A percentile compares a stretch with the other conserved stretches of the same genome.
phyloP scores from a whole-genome alignment of 106 monocot species.

The Apostasia shenzhenica region DNA sequence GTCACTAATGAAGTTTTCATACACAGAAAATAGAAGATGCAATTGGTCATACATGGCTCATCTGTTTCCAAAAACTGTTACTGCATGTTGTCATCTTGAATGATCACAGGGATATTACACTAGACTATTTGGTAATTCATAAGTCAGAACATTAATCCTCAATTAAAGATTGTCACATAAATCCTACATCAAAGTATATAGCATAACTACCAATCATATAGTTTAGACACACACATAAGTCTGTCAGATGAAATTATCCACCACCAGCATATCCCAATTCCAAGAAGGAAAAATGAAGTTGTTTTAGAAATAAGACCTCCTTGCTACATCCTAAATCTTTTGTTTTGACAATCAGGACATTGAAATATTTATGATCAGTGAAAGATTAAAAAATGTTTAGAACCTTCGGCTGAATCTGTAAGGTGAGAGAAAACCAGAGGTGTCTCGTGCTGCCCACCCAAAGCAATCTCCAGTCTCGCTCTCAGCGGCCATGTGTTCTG shows the following conservation, averaged over 20 bases:
- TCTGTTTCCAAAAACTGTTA: too few species aligned
- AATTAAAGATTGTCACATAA: too few species aligned
- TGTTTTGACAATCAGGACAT: too few species aligned
- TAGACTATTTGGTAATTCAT: too few species aligned
- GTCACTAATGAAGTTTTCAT: not conserved
- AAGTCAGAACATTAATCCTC: too few species aligned
- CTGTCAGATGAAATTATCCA: not conserved
- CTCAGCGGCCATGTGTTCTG: constrained; percentile 22
- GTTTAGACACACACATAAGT: not conserved
- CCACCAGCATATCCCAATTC: not conserved
- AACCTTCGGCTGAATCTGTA: constrained; percentile 54
- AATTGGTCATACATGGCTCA: too few species aligned
- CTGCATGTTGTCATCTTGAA: too few species aligned
- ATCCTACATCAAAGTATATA: too few species aligned
- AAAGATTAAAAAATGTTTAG: not conserved
- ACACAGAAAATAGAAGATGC: not conserved
- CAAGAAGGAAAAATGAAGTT: too few species aligned
- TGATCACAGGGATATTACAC: too few species aligned
- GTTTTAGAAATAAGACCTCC: not conserved
- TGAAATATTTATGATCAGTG: too few species aligned
- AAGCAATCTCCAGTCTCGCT: constrained; percentile 25
- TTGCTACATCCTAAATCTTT: not conserved
- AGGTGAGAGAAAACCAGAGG: constrained; percentile 57
- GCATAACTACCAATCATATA: too few species aligned
- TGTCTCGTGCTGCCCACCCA: constrained; percentile 66